Base-by-base conservation (phyloP, 2,329 filamentous ascomycete species). In the Paraphoma sp. region DNA sequence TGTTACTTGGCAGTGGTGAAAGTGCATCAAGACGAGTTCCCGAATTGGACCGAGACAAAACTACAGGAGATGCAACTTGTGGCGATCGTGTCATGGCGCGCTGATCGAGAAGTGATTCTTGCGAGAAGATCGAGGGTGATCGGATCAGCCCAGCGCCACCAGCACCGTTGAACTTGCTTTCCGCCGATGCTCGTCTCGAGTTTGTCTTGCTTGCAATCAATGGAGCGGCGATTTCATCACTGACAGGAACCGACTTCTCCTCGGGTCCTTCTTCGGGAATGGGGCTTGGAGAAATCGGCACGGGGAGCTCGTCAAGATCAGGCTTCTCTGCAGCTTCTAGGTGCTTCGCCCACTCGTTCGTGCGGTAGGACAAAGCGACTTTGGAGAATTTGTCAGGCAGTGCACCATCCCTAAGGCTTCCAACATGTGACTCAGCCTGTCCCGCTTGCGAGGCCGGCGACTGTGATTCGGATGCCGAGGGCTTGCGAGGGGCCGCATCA, bases 321-420 rank as follows among this genome's bases (percentile, higher is more conserved):
- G 92, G 92, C 5, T 81, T 79, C 14, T 97, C 93, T 6, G 94
- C 93, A 42, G 85, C 80, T 60, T 88, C 87, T 10, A 97, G 82
- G 74, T 97, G 92, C 74, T 97, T 97, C 0, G 93, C 92, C 94
- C 94, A 98, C 78, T 98, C 94, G 63, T 96, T 96, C 1, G 93
- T 97, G 54, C 94, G 87, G 71, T 95, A 96, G 0, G 90, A 91
- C 73, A 92, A 81, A 1, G 93, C 89, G 8, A 96, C 85, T 58
- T 86, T 89, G 1, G 93, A 95, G 33, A 93, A 77, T 11, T 87
- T 86, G n/a, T 83, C 80, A 0, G 91, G 91, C 9, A 96, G 82
- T 10, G 82, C 82, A 3, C 87, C 86, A 7, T 67, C 60, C 6
- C 59, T 58, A 5, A 72, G 57, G 43, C 78, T 84, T 14, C 75